These are phyloP conservation scores for Agaricus subrufescens DNA, from an alignment of 768 basidiomycete genomes.

Conservation along the genomic window DNA sequence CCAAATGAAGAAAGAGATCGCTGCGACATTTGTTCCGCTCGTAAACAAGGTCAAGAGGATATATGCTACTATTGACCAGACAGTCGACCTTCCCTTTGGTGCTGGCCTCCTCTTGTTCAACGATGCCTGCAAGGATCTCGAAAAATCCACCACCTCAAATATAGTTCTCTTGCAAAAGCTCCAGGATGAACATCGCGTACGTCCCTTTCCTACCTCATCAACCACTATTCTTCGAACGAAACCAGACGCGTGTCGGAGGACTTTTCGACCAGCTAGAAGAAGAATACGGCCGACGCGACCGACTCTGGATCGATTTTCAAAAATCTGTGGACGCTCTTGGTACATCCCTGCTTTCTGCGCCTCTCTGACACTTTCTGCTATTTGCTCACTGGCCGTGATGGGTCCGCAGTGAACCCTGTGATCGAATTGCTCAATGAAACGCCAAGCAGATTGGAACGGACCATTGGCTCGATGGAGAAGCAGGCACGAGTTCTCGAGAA, in stretches of 20 bases:
- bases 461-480: conserved; percentile 50
- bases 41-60: conserved; percentile 43
- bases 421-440: conserved; percentile 35
- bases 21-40: conserved; percentile 37
- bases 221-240: background rate
- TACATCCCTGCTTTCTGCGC: conserved; percentile 19
- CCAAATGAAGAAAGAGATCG: conserved; percentile 34
- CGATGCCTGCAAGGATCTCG: conserved; percentile 48
- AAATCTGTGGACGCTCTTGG: conserved; percentile 40
- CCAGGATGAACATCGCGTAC: conserved; percentile 31
- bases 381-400: conserved; percentile 7
- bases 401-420: conserved; percentile 37
- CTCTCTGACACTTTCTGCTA: background rate
- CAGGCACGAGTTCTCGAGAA: conserved; percentile 40
- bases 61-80: conserved; percentile 31
- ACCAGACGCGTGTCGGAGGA: conserved; percentile 37
- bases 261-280: conserved; percentile 43
- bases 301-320: conserved; percentile 47
- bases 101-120: conserved; percentile 50
- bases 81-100: conserved; percentile 32
- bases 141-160: conserved; percentile 30
- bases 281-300: conserved; percentile 42
- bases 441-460: conserved; percentile 49
- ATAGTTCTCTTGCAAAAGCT: conserved; percentile 39
- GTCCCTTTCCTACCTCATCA: conserved; percentile 24